Conservation (phyloP, 257 asterid genomes). For the Solanum arcanum region DNA sequence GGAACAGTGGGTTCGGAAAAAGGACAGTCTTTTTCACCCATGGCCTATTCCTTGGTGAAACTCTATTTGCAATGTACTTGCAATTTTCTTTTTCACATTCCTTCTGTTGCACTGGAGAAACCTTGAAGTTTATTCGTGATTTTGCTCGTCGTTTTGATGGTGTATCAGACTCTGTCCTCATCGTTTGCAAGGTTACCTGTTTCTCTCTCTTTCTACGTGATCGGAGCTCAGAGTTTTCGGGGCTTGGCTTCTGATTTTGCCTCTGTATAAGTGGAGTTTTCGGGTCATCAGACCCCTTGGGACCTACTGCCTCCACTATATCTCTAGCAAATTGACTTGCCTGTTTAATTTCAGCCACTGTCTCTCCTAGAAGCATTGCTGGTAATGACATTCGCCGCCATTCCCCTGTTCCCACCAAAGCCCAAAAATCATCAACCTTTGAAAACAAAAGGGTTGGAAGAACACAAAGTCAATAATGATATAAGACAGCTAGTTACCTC, state of each 20-base stretch:
- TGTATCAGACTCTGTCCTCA: slow-evolving; percentile 25
- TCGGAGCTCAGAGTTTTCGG: slow-evolving; percentile 31
- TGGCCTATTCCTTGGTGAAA: slow-evolving; percentile 76
- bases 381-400: slow-evolving; percentile 81
- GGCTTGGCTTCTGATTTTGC: slow-evolving; percentile 20
- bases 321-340: slow-evolving; percentile 65
- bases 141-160: slow-evolving; percentile 43
- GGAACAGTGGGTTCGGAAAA: slow-evolving; percentile 75
- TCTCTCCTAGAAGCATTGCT: slow-evolving; percentile 87
- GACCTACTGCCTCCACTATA: slow-evolving; percentile 38
- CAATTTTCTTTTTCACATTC: slow-evolving; percentile 57
- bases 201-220: slow-evolving; percentile 66
- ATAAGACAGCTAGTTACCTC: slow-evolving; percentile 21
- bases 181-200: slow-evolving; percentile 25
- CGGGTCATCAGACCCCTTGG: slow-evolving; percentile 42
- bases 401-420: slow-evolving; percentile 27
- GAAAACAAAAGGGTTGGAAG: not conserved
- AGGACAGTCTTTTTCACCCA: slow-evolving; percentile 82
- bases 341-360: slow-evolving; percentile 64
- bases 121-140: slow-evolving; percentile 77
- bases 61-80: slow-evolving; percentile 61
- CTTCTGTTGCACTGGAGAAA: slow-evolving; percentile 24
- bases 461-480: not conserved
- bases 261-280: slow-evolving; percentile 52
- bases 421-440: not conserved